Base-by-base conservation (phyloP, 352 stramenopile genomes). In the Phytophthora kernoviae region DNA sequence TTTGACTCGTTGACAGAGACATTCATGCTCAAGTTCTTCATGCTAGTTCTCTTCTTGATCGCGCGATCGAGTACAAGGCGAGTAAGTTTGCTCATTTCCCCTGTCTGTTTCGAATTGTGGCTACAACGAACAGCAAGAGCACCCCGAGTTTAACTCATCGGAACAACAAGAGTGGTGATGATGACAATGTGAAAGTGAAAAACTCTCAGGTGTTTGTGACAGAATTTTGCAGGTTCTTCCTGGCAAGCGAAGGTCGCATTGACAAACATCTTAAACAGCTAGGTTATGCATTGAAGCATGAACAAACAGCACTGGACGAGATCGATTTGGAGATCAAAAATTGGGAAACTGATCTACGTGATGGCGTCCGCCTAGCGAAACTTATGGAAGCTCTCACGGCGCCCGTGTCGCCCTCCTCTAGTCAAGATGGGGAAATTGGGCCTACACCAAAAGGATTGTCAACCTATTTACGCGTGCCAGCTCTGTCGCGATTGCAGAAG, bases 401-500 rank as follows among this genome's bases (percentile, higher is more conserved):
- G 4, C 30, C 70, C 41, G 11, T 22, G 18, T 12, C 56, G 9
- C 20, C 63, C 4, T 45, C n/a, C 18, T 42, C 57, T 42, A 27
- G 20, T 5, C 32, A 32, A 1, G 37, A 50, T 26, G 42, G 27
- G 49, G 55, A 37, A 15, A 56, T 48, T 34, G 34, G 46, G 34
- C 14, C 27, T 6, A 46, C 48, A 40, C 53, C 45, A 6, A 75
- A 54, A 9, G 37, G 41, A 0, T 56, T 98, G 32, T 90, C 97
- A 15, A 69, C 58, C 9, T 90, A 86, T 32, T 78, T 99, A 41
- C 86, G 96, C n/a, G 77, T 99, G 9, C 97, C 97, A 5, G 91
- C 96, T 15, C 65, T 97, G 8, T 98, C 95, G n/a, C 75, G 96
- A 14, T 73, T 98, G 11, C 91, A 99, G 68, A 99, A 99, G 70